Evolutionary conservation across 2,329 filamentous ascomycete species (phyloP).

Genomic region (Ceratocystis colombiana): DNA sequence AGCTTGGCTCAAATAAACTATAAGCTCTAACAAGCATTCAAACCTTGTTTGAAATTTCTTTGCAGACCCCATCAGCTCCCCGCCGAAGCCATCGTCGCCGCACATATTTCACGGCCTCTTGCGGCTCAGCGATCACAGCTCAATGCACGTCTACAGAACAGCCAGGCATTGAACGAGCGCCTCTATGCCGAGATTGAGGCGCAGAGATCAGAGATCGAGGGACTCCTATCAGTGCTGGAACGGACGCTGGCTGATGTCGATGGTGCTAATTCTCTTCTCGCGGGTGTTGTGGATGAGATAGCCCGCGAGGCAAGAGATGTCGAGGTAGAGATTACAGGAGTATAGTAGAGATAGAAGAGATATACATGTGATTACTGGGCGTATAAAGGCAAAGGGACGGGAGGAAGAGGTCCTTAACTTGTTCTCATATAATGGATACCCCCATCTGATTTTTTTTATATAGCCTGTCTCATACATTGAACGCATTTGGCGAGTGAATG

Average conservation of each 20-base stretch:
- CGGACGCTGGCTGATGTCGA: conserved; percentile 45
- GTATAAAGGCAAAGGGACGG: background rate
- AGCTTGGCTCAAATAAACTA: conserved; percentile 8
- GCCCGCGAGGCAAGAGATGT: conserved; percentile 42
- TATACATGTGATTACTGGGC: too few relatives aligned
- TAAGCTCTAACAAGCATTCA: too few relatives aligned
- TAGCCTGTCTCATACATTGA: background rate
- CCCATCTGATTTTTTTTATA: background rate
- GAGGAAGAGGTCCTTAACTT: background rate
- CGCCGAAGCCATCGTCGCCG: conserved; percentile 42
- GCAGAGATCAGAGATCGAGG: conserved; percentile 48
- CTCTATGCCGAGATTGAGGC: conserved; percentile 42
- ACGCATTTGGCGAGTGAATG: background rate
- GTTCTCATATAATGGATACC: background rate
- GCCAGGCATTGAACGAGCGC: conserved; percentile 46
- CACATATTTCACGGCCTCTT: conserved; percentile 47
- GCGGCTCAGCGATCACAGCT: conserved; percentile 46
- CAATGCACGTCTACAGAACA: conserved; percentile 47
- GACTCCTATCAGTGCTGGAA: conserved; percentile 42
- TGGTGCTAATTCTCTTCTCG: conserved; percentile 42
- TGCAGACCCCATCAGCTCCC: conserved; percentile 47
- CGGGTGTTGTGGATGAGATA: conserved; percentile 40
- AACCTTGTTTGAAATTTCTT: background rate
- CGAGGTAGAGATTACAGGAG: conserved; percentile 35
- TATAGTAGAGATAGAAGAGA: conserved; percentile 7